phyloP scores from a whole-genome alignment of 192 early-diverging fungal genomes.

The Globomyces pollinis-pini region DNA sequence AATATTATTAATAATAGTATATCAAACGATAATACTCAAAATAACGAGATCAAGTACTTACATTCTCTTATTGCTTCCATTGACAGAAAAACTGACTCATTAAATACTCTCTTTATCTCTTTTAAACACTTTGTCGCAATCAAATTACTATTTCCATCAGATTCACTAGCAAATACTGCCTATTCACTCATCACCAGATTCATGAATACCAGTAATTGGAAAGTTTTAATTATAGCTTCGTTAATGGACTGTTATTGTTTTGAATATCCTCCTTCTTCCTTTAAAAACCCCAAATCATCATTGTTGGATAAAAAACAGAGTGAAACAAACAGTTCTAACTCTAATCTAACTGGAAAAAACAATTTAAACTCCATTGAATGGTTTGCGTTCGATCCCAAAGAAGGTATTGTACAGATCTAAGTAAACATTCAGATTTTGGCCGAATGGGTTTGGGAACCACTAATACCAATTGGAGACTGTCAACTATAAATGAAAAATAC shows the following conservation, averaged over 20 bases:
- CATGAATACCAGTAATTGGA: slow-evolving; percentile 1
- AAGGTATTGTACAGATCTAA: too few species aligned
- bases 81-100: neutral
- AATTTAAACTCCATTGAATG: slow-evolving; percentile 27
- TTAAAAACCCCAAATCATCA: too few species aligned
- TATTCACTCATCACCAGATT: neutral
- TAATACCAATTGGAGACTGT: slow-evolving; percentile 70
- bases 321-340: too few species aligned
- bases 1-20: too few species aligned
- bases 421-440: slow-evolving; percentile 78
- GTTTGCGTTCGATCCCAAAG: slow-evolving; percentile 63
- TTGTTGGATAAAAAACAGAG: too few species aligned
- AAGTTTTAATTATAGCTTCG: neutral
- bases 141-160: neutral
- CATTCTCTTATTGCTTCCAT: slow-evolving; percentile 2
- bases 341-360: too few species aligned
- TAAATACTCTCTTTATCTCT: neutral
- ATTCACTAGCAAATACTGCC: neutral
- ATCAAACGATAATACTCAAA: too few species aligned
- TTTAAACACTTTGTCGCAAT: slow-evolving; percentile 4
- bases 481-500: slow-evolving; percentile 66
- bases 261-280: too few species aligned
- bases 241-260: slow-evolving; percentile 1
- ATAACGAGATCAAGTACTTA: neutral
- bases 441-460: slow-evolving; percentile 74